Conservation (phyloP, 176 grass and related monocot genomes). For the Carex cristatella region DNA sequence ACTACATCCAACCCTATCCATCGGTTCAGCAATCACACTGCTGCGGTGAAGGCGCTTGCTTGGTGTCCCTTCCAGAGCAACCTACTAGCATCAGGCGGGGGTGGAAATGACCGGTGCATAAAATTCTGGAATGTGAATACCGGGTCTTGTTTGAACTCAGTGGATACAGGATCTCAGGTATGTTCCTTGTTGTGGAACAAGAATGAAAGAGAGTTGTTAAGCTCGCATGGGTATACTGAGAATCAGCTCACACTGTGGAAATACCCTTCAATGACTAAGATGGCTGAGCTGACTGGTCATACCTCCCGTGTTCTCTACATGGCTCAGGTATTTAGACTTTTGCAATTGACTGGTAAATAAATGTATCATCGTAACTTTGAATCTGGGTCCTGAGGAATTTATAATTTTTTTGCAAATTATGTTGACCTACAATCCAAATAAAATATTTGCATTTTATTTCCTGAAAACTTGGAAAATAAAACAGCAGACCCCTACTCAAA, state of each 20-base stretch:
- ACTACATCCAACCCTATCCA: conserved; percentile 49
- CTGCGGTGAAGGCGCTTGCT: conserved; percentile 61
- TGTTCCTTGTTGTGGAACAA: conserved; percentile 56
- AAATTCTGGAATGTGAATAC: conserved; percentile 61
- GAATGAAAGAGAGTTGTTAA: conserved; percentile 46
- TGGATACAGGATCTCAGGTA: conserved; percentile 58
- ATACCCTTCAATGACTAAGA: conserved; percentile 49
- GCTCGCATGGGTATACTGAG: conserved; percentile 36
- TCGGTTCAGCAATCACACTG: conserved; percentile 30
- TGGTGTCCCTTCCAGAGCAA: conserved; percentile 70
- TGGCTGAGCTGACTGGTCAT: conserved; percentile 44
- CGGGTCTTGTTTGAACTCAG: conserved; percentile 35
- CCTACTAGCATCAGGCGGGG: conserved; percentile 57
- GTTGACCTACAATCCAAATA: no score
- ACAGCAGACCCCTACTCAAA: no score
- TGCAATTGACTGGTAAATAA: not conserved
- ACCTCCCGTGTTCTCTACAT: conserved; percentile 51
- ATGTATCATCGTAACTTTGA: not conserved
- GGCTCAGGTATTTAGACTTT: conserved; percentile 39
- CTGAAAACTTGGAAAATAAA: no score
- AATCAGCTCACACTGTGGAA: conserved; percentile 48
- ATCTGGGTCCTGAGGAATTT: not conserved
- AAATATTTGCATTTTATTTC: no score
- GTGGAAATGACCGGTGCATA: conserved; percentile 34
- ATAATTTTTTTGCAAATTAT: no score